Base-by-base conservation (phyloP, 2,329 filamentous ascomycete genomes). In the Fusarium compactum region DNA sequence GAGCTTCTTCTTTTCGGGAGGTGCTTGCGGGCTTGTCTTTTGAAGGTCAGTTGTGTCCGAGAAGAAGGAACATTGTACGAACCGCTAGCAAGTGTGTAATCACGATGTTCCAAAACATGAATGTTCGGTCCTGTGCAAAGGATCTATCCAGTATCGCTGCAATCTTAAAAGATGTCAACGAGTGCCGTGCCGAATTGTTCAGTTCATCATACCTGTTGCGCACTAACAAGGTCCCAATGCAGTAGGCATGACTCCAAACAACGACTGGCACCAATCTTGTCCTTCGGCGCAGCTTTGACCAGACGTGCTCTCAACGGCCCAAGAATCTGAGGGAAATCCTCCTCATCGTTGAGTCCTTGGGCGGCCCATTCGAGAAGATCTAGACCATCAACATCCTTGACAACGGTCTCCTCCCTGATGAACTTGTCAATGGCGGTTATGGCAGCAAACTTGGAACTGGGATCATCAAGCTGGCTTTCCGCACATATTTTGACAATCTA, bases 281-380 rank as follows among this genome's bases (percentile, higher is more conserved):
- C 82, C 70, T 83, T 85, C 14, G 86, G 83, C n/a, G 82, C 78
- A 11, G 85, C 83, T 76, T 89, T 89, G 50, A 84, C 86, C 48
- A 86, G 81, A 32, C 84, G 81, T 14, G 80, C 79, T 24, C 85
- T 82, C 62, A 90, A 78, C 4, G 81, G 77, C 0, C 87, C 87
- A 10, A 89, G 77, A 1, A 83, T 85, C 57, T 82, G 78, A 1
- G 81, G 62, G 50, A 85, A 88, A 25, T 84, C 81, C 16, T 80
- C 75, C 15, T 82, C 79, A 1, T 74, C 65, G 3, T 77, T 68
- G 6, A 84, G 63, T 1, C 82, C 80, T 4, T 76, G 77, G n/a
- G 82, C 80, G 2, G 86, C 84, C 82, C 86, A 88, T 67, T 89
- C 87, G 25, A 87, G 83, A 22, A 90, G 79, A 64, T 87, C 85